A percentile compares a stretch with the other conserved stretches of the same genome.
Evolutionary conservation across 2,329 filamentous ascomycete genomes (phyloP).

Genomic region (Paramyrothecium roridum): DNA sequence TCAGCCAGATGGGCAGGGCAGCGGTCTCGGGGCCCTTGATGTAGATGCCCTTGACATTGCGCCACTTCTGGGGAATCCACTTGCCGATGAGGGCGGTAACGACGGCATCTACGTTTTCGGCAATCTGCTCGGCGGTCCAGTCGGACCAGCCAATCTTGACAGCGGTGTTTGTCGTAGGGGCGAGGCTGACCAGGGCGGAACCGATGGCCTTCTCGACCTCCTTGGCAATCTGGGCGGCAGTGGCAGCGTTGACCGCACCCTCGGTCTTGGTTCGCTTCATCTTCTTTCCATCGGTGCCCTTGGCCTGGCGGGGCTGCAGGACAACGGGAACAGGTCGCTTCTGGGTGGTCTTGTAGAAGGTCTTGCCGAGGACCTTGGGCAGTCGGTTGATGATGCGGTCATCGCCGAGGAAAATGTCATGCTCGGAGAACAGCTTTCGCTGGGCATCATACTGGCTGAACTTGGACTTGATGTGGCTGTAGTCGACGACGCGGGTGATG

Average conservation of each 20-base stretch:
- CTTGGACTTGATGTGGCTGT: conserved; percentile 76
- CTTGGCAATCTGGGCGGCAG: conserved; percentile 65
- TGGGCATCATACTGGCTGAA: conserved; percentile 86
- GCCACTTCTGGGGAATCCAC: conserved; percentile 83
- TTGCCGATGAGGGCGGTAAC: conserved; percentile 68
- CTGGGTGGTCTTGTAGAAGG: conserved; percentile 78
- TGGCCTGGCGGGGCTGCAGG: conserved; percentile 61
- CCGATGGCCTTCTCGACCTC: conserved; percentile 78
- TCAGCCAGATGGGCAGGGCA: conserved; percentile 90
- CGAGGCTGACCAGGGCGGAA: conserved; percentile 77
- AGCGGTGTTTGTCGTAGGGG: conserved; percentile 74
- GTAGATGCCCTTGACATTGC: conserved; percentile 78
- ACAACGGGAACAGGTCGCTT: conserved; percentile 87
- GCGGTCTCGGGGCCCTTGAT: conserved; percentile 88
- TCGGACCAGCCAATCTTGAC: conserved; percentile 75
- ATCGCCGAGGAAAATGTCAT: conserved; percentile 93
- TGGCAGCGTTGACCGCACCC: conserved; percentile 41
- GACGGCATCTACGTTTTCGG: conserved; percentile 76
- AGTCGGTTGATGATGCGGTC: conserved; percentile 76
- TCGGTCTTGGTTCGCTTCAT: conserved; percentile 49
- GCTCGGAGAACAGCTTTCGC: conserved; percentile 77
- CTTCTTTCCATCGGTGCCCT: conserved; percentile 52
- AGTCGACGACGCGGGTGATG: conserved; percentile 74
- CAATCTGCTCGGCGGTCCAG: conserved; percentile 72
- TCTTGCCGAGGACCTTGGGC: conserved; percentile 79